These are phyloP conservation scores for Paramyrothecium roridum DNA, from an alignment of 2,329 filamentous ascomycete genomes.

Conservation along the genomic window DNA sequence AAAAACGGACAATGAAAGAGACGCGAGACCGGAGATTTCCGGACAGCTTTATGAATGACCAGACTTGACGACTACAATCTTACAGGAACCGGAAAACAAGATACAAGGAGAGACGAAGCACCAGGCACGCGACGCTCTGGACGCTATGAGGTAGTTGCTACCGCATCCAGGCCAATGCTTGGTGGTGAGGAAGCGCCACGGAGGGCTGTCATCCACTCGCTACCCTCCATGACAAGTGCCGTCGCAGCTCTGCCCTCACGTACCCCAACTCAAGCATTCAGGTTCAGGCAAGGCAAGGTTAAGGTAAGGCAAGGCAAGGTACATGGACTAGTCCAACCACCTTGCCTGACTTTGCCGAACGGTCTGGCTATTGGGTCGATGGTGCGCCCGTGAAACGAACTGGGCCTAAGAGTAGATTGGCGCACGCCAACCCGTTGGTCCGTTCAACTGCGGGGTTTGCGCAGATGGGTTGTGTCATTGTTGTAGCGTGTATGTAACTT, in stretches of 20 bases:
- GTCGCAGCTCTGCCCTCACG: neutral
- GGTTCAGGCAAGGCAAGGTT: too few relatives aligned
- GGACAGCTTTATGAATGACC: too few relatives aligned
- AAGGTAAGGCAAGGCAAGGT: too few relatives aligned
- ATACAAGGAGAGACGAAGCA: neutral
- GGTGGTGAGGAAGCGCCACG: constrained; percentile 6
- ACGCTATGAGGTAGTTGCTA: neutral
- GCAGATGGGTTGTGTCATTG: neutral
- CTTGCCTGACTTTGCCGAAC: too few relatives aligned
- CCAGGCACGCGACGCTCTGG: constrained; percentile 18
- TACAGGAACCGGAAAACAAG: neutral
- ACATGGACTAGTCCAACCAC: too few relatives aligned
- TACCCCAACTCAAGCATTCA: neutral
- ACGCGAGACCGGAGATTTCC: too few relatives aligned
- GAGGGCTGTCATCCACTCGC: constrained; percentile 21
- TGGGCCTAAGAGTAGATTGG: neutral
- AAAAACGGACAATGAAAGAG: too few relatives aligned
- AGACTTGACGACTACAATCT: neutral
- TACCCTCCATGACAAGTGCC: constrained; percentile 20
- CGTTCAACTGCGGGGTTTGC: neutral
- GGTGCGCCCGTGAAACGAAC: neutral
- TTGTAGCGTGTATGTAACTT: too few relatives aligned
- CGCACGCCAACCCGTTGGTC: neutral
- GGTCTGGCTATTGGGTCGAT: neutral
- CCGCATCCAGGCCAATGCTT: neutral